phyloP scores from a whole-genome alignment of 2,329 filamentous ascomycete genomes.

The Lachnellula arida region DNA sequence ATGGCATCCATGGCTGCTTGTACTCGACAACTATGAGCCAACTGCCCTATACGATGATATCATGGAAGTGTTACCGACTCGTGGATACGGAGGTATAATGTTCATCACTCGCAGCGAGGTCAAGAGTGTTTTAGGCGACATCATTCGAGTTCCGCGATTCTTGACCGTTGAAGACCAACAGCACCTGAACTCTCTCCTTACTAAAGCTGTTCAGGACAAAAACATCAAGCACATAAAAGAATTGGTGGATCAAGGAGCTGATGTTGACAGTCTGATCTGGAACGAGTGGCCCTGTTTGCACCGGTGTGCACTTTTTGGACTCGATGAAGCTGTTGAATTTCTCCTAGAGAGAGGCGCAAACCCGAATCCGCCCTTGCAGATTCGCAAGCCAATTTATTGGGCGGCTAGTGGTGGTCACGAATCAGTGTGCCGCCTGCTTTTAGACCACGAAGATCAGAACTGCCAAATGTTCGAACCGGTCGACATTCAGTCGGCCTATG shows the following conservation, averaged over 20 bases:
- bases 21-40: slow-evolving; percentile 14
- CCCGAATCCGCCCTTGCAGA: slow-evolving; percentile 9
- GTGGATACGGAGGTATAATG: slow-evolving; percentile 13
- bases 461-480: slow-evolving; percentile 33
- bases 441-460: slow-evolving; percentile 35
- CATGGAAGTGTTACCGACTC: slow-evolving; percentile 13
- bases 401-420: slow-evolving; percentile 17
- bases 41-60: slow-evolving; percentile 8
- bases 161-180: slow-evolving; percentile 5
- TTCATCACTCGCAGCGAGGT: slow-evolving; percentile 3
- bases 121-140: slow-evolving; percentile 2
- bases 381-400: slow-evolving; percentile 20
- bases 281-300: slow-evolving; percentile 18
- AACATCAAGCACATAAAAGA: slow-evolving; percentile 8
- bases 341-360: slow-evolving; percentile 19
- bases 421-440: slow-evolving; percentile 32
- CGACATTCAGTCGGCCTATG: slow-evolving; percentile 13
- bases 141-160: slow-evolving; percentile 10
- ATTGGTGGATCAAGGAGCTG: slow-evolving; percentile 14
- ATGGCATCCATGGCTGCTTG: slow-evolving; percentile 19
- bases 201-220: slow-evolving; percentile 9
- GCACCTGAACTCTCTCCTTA: slow-evolving; percentile 9
- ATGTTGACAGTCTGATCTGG: slow-evolving; percentile 14
- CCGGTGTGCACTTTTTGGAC: slow-evolving; percentile 15
- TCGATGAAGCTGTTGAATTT: slow-evolving; percentile 19